Evolutionary conservation across 768 basidiomycete genomes (phyloP), one percentile per base, ranked within the genome.

Genomic region (Pisolithus sp.): DNA sequence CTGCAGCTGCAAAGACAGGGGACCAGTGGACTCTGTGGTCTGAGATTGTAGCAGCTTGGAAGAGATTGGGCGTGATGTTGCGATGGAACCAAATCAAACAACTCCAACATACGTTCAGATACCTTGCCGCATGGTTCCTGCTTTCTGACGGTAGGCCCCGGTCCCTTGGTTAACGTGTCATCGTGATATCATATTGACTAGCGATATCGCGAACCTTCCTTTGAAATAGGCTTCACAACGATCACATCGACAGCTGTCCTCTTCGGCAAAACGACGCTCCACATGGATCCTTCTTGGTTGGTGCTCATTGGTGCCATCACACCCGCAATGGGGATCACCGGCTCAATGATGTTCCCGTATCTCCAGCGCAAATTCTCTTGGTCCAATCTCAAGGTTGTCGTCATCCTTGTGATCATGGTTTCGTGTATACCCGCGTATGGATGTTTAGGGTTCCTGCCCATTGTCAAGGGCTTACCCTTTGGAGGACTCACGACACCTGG

Each of bases 111-210:
- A 93, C 93, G 1, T 98, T 94, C 74, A 78, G 78, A 57, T 97
- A 91, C 60, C 83, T 97, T 40, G 79, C 84, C 5, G 92, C 95
- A 0, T 97, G 94, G 93, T 94, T 96, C 65, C 76, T 98, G 12
- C 79, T 98, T 21, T 91, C 89, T 1, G 94, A 98, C 60, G 90
- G 92, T 89, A 48, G 41, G 79, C 67, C 28, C 6, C 23, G 46
- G 0, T 26, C 34, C 30, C 20, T 10, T n/a, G 21, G 7, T n/a
- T 23, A 36, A 36, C 26, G 1, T 23, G 17, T 28, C 13, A 23
- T 20, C 39, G 15, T 44, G 20, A 5, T 46, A 21, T 37, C 18
- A 12, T 26, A 48, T 23, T n/a, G 17, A 24, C 48, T 23, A 21
- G 38, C 24, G 26, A 45, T 30, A 13, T 0, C 12, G 17, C 39